A percentile compares a stretch with the other conserved stretches of the same genome.
phyloP scores from a whole-genome alignment of 176 grass and related monocot species.

The Saccharum spontaneum region DNA sequence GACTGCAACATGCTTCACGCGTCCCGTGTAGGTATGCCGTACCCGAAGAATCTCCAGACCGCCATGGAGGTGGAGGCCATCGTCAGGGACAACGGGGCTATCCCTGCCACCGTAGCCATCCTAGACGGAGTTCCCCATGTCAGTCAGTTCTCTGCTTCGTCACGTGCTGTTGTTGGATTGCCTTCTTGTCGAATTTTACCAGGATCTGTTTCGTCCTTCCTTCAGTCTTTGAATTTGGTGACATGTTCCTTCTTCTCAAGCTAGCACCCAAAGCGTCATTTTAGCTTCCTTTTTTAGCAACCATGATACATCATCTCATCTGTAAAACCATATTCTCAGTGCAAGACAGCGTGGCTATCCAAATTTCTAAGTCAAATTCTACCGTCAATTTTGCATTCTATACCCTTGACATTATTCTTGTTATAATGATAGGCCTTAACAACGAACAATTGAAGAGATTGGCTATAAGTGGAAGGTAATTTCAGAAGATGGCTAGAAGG shows the following conservation, averaged over 20 bases:
- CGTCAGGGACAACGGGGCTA: constrained; percentile 67
- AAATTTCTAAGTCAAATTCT: background rate
- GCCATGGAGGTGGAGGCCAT: constrained; percentile 81
- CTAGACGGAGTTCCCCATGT: constrained; percentile 68
- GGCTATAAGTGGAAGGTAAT: constrained; percentile 72
- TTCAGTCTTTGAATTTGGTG: background rate
- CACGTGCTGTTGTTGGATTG: too few relatives aligned
- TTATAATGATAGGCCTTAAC: constrained; percentile 48
- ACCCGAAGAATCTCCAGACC: constrained; percentile 78
- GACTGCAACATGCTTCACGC: background rate
- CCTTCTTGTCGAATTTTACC: background rate
- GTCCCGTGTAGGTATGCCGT: constrained; percentile 73
- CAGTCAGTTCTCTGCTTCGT: constrained; percentile 29
- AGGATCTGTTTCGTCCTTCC: background rate
- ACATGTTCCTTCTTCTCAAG: background rate
- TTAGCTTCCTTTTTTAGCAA: background rate
- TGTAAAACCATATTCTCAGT: background rate
- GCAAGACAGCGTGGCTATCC: background rate
- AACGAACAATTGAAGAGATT: constrained; percentile 70
- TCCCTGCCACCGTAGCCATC: constrained; percentile 91
- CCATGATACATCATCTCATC: background rate
- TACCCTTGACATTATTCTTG: background rate
- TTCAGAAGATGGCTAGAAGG: constrained; percentile 82
- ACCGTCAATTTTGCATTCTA: background rate
- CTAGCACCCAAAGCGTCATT: background rate